Evolutionary conservation across 2,329 filamentous ascomycete species (phyloP), one percentile per base, ranked within the genome.

Genomic region (Delphinella strobiligena): DNA sequence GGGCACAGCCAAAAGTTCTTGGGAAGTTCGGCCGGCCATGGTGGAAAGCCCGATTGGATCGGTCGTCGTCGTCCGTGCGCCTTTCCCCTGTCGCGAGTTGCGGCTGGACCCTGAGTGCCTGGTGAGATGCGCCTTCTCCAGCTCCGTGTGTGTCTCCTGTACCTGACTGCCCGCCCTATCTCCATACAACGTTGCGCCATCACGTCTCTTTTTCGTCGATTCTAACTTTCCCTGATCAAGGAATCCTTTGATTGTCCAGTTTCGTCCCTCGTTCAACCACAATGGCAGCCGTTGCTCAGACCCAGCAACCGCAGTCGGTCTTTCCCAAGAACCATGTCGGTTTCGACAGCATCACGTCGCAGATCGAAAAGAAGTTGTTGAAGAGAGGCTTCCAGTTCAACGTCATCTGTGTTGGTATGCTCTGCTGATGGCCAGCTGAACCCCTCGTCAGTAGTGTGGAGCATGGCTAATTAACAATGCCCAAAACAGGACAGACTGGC

Each of bases 371-470:
- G 72, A 98, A 98, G 82, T 82, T 96, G 62, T 67, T 98, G 71
- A 98, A 98, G 78, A 87, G 91, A 69, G 91, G 91, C 56, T 98
- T 98, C 69, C 91, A 98, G 69, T 98, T 98, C 79, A 98, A 98
- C 65, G 82, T 96, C 61, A 96, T 96, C 67, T 95, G 88, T 64
- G 91, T 96, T 64, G 91, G 91, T 96, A 74, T 64, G 89, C 80
- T 47, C 30, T 36, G 33, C 5, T 17, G n/a, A n/a, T n/a, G n/a
- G n/a, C n/a, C n/a, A n/a, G n/a, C n/a, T 27, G 22, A 12, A 12
- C 22, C 22, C 22, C 7, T 7, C 12, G 22, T 27, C 22, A 27
- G 7, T 27, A 12, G 22, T 12, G 22, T 27, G 22, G 12, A 27
- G 22, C 12, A 12, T 27, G 22, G 7, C 22, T 7, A 7, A 27